Evolutionary conservation across 2,329 filamentous ascomycete genomes (phyloP), one percentile per base, ranked within the genome.

Genomic region (Aspergillus eucalypticola): DNA sequence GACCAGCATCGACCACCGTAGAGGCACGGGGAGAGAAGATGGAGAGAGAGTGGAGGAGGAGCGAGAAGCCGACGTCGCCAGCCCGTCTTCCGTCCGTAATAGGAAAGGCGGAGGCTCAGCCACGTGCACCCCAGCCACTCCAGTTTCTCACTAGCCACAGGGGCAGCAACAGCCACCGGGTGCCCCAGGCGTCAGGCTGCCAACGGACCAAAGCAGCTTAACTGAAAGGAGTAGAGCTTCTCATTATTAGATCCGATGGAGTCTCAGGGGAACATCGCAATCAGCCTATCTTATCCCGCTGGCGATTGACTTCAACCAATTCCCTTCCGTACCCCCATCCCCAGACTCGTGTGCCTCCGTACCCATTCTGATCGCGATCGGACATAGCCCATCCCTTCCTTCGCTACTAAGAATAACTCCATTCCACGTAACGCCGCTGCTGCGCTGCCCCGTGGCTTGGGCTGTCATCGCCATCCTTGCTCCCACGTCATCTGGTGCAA

Each of bases 111-210:
- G 58, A 11, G 50, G 35, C 21, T n/a, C 59, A 21, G 49, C 54
- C 66, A 72, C 65, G 67, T 71, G 67, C 65, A 32, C 8, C 21
- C 39, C 60, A 65, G 58, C 60, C 61, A 54, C 44, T 25, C 42
- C 67, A 61, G 60, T 35, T 35, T 49, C 21, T 49, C 32, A 44
- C 39, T 52, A 53, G 52, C 60, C 61, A 66, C 58, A 57, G 57
- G 61, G 54, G 58, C 60, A 59, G 57, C 35, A 35, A 46, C 58
- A 62, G 60, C 64, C 64, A 67, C 64, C 44, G 11, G 3, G 29
- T 46, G 11, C 10, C 38, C 44, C 11, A 35, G 53, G 17, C 53
- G 21, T 21, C 41, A 54, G 51, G 35, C 51, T 35, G 35, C 35
- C 35, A 19, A 23, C 5, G 32, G 38, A 27, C 23, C 13, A 27